Evolutionary conservation across 1,284 basidiomycete genomes (phyloP).

Genomic region (Meripilus lineatus): DNA sequence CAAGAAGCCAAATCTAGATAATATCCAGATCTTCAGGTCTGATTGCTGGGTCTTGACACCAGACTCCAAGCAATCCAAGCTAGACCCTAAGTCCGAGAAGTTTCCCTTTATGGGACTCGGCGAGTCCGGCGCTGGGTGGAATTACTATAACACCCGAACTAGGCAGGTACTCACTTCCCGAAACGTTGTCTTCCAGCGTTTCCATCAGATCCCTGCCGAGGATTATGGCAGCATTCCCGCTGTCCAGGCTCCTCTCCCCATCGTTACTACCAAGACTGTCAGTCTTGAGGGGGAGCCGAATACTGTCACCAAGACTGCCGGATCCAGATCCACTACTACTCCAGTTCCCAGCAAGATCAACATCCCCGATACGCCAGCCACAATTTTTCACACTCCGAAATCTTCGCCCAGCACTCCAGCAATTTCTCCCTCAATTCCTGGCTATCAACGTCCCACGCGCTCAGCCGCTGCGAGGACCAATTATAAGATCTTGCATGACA

Average conservation of each 20-base stretch:
- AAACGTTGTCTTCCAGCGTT: constrained; percentile 19
- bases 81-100: constrained; percentile 15
- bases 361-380: background rate
- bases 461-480: too few relatives aligned
- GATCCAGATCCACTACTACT: background rate
- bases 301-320: background rate
- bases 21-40: constrained; percentile 25
- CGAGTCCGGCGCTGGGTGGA: constrained; percentile 14
- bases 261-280: too few relatives aligned
- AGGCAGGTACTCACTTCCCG: constrained; percentile 16
- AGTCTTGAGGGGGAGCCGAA: constrained; percentile 2
- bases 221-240: background rate
- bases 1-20: constrained; percentile 13
- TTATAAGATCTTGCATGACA: too few relatives aligned
- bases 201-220: background rate
- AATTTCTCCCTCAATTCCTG: too few relatives aligned
- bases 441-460: too few relatives aligned
- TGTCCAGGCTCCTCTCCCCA: background rate
- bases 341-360: background rate
- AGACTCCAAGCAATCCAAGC: constrained; percentile 10
- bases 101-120: constrained; percentile 19
- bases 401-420: too few relatives aligned
- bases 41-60: too few relatives aligned
- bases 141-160: constrained; percentile 16
- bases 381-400: background rate